Evolutionary conservation across 108 stramenopile species (phyloP).

Genomic region (Cyclotella atomus): DNA sequence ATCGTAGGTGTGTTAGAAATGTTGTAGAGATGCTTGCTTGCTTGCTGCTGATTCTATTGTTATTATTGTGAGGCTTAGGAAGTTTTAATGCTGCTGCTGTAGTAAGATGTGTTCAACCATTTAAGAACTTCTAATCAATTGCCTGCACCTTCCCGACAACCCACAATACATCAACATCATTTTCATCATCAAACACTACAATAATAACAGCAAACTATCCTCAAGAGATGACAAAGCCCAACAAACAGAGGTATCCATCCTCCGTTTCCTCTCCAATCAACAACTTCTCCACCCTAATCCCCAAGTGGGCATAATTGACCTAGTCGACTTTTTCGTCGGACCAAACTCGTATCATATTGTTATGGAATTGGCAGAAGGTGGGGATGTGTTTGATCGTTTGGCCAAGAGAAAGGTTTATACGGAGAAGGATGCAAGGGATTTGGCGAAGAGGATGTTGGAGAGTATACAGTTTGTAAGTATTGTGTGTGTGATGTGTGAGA

Average conservation of each 20-base stretch:
- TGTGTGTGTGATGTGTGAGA: not conserved
- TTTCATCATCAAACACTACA: not conserved
- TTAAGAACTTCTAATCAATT: not conserved
- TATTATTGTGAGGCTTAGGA: not conserved
- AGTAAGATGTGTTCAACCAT: not conserved
- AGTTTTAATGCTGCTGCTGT: too few species aligned
- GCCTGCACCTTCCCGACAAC: not conserved
- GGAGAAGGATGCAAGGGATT: conserved; percentile 87
- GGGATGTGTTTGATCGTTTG: conserved; percentile 96
- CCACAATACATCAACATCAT: not conserved
- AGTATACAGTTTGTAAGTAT: conserved; percentile 65
- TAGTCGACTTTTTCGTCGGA: conserved; percentile 87
- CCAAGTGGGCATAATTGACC: conserved; percentile 61
- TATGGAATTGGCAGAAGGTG: conserved; percentile 86
- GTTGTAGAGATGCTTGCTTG: conserved; percentile 2
- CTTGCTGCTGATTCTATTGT: not conserved
- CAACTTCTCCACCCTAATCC: not conserved
- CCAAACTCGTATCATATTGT: conserved; percentile 79
- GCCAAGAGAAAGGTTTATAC: conserved; percentile 76
- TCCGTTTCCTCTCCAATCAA: conserved; percentile 38
- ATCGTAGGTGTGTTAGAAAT: conserved; percentile 60
- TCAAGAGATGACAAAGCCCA: conserved; percentile 60
- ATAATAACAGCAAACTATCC: conserved; percentile 38
- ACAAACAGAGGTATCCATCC: conserved; percentile 67
- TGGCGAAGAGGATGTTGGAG: conserved; percentile 64